Evolutionary conservation across 2,329 filamentous ascomycete species (phyloP).

Genomic region (Sphaerostilbella broomeana): DNA sequence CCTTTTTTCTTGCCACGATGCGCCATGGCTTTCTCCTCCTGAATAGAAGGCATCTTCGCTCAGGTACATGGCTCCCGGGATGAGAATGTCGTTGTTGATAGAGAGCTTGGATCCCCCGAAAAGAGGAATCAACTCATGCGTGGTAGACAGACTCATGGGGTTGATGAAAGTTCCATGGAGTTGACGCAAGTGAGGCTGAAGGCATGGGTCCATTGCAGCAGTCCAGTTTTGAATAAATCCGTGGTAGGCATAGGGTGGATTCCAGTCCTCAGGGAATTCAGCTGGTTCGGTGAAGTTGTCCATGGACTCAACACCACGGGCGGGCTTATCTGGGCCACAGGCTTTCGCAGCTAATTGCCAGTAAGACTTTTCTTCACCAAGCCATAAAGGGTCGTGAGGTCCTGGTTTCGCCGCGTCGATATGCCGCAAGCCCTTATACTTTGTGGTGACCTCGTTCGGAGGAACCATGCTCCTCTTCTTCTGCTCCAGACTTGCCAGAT

Average conservation of each 20-base stretch:
- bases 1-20: conserved; percentile 49
- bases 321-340: conserved; percentile 50
- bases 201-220: conserved; percentile 50
- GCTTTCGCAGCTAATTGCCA: conserved; percentile 53
- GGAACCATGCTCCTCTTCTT: conserved; percentile 36
- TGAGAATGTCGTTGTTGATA: conserved; percentile 58
- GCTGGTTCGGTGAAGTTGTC: conserved; percentile 26
- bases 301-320: conserved; percentile 30
- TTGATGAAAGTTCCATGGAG: conserved; percentile 53
- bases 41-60: conserved; percentile 51
- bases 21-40: conserved; percentile 48
- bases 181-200: conserved; percentile 45
- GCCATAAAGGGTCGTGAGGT: conserved; percentile 43
- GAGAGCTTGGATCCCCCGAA: conserved; percentile 58
- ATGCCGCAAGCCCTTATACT: conserved; percentile 34
- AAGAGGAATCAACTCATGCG: conserved; percentile 50
- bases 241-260: conserved; percentile 31
- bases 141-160: conserved; percentile 44
- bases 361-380: conserved; percentile 41
- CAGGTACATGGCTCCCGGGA: conserved; percentile 60
- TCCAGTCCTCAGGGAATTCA: conserved; percentile 29
- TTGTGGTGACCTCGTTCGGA: conserved; percentile 36
- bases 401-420: conserved; percentile 30
- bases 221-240: conserved; percentile 55
- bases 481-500: conserved; percentile 42